Evolutionary conservation across 345 rosid genomes (phyloP).

Genomic region (Fremontodendron californicum): DNA sequence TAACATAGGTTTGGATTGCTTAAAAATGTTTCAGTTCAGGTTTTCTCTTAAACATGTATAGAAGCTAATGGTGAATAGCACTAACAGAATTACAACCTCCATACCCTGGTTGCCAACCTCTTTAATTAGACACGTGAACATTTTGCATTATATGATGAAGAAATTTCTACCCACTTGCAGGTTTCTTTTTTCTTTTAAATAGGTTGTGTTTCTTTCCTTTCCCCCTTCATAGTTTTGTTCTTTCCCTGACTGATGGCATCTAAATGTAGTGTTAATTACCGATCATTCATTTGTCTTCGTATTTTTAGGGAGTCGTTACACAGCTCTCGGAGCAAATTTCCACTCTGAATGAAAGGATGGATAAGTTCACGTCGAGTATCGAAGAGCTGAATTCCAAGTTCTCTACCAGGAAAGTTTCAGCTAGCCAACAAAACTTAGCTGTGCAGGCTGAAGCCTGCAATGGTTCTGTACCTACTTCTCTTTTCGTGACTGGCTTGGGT

Average conservation of each 20-base stretch:
- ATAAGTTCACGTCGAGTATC: slow-evolving; percentile 77
- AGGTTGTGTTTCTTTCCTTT: too few species aligned
- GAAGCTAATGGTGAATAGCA: not conserved
- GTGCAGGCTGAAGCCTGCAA: slow-evolving; percentile 70
- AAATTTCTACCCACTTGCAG: too few species aligned
- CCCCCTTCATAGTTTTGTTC: slow-evolving; percentile 3
- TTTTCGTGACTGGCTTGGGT: slow-evolving; percentile 46
- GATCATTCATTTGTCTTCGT: slow-evolving; percentile 8
- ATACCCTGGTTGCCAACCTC: too few species aligned
- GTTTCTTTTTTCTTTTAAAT: too few species aligned
- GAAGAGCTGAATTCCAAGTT: slow-evolving; percentile 84
- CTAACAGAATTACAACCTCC: not conserved
- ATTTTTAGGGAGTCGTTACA: slow-evolving; percentile 65
- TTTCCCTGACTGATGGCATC: not conserved
- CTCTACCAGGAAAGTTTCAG: slow-evolving; percentile 45
- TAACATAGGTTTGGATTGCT: not conserved
- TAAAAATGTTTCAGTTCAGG: not conserved
- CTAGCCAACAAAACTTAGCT: slow-evolving; percentile 77
- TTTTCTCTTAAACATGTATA: not conserved
- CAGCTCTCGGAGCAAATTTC: slow-evolving; percentile 96
- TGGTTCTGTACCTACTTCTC: slow-evolving; percentile 67
- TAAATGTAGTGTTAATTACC: slow-evolving; percentile 1
- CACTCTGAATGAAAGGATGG: slow-evolving; percentile 95
- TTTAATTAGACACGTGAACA: too few species aligned
- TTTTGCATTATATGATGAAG: too few species aligned